phyloP scores from a whole-genome alignment of 108 stramenopile species.

The Skeletonema costatum region DNA sequence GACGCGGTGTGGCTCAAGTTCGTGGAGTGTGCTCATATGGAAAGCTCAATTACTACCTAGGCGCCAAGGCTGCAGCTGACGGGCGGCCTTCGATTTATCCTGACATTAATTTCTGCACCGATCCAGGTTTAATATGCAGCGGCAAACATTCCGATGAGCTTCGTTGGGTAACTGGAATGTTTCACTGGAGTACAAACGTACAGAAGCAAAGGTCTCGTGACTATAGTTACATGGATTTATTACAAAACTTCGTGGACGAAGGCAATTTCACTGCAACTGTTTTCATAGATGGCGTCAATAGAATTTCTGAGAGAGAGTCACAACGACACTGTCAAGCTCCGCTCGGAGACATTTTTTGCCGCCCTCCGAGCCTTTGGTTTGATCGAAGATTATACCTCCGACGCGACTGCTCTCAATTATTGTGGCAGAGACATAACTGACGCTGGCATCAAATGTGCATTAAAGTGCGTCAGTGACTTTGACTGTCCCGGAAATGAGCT shows the following conservation, averaged over 20 bases:
- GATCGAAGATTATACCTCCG: constrained; percentile 11
- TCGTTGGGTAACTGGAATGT: constrained; percentile 51
- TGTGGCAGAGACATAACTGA: neutral
- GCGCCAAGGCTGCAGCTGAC: constrained; percentile 22
- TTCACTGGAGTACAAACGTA: constrained; percentile 44
- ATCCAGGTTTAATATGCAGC: constrained; percentile 42
- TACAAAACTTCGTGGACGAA: constrained; percentile 36
- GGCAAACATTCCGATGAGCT: constrained; percentile 31
- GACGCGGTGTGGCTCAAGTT: constrained; percentile 28
- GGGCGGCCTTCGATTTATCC: constrained; percentile 35
- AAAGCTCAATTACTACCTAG: constrained; percentile 40
- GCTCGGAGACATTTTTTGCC: constrained; percentile 14
- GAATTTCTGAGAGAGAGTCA: constrained; percentile 15
- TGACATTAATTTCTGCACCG: constrained; percentile 39
- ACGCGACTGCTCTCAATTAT: neutral
- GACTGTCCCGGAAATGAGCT: constrained; percentile 12
- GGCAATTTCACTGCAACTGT: constrained; percentile 23
- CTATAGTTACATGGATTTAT: constrained; percentile 17
- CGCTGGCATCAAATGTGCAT: neutral
- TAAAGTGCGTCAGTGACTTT: neutral
- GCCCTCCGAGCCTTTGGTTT: constrained; percentile 25
- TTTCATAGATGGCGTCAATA: constrained; percentile 31
- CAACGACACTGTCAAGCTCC: constrained; percentile 8
- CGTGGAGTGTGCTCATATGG: constrained; percentile 43
- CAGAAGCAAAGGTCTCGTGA: constrained; percentile 34